phyloP scores from a whole-genome alignment of 371 early-diverging fungal species.

The Apophysomyces trapeziformis region DNA sequence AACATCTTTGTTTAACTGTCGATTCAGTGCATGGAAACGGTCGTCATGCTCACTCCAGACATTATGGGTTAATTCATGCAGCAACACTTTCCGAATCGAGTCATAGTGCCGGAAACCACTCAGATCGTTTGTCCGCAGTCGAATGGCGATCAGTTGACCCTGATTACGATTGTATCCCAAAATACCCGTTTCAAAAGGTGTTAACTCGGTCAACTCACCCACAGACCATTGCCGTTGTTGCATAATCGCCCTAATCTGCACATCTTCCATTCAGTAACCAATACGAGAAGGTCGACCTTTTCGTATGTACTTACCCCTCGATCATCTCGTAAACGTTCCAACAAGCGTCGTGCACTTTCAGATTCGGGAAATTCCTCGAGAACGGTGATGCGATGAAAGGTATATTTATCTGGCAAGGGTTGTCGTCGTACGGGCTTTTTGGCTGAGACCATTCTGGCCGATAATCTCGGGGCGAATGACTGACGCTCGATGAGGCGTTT shows the following conservation, averaged over 20 bases:
- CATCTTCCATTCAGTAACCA: neutral
- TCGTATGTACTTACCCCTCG: slow-evolving; percentile 48
- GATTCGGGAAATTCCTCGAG: slow-evolving; percentile 65
- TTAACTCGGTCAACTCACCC: slow-evolving; percentile 77
- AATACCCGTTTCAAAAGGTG: slow-evolving; percentile 78
- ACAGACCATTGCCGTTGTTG: slow-evolving; percentile 76
- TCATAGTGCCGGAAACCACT: slow-evolving; percentile 87
- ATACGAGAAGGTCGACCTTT: neutral
- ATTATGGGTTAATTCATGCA: slow-evolving; percentile 92
- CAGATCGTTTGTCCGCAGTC: slow-evolving; percentile 85
- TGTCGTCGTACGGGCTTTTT: slow-evolving; percentile 1
- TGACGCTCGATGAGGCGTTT: slow-evolving; percentile 29
- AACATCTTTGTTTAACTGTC: slow-evolving; percentile 78
- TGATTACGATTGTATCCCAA: slow-evolving; percentile 89
- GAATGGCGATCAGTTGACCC: slow-evolving; percentile 83
- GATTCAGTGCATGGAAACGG: slow-evolving; percentile 80
- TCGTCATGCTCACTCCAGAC: slow-evolving; percentile 85
- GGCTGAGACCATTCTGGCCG: neutral
- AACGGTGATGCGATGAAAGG: slow-evolving; percentile 70
- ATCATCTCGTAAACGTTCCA: slow-evolving; percentile 74
- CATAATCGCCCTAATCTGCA: slow-evolving; percentile 75
- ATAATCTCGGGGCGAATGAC: slow-evolving; percentile 14
- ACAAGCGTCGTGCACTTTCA: slow-evolving; percentile 64
- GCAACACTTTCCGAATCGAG: slow-evolving; percentile 72
- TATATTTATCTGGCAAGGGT: slow-evolving; percentile 51